Evolutionary conservation across 495 filamentous ascomycete species (phyloP), one percentile per base, ranked within the genome.

Genomic region (Aspergillus kassunensis): DNA sequence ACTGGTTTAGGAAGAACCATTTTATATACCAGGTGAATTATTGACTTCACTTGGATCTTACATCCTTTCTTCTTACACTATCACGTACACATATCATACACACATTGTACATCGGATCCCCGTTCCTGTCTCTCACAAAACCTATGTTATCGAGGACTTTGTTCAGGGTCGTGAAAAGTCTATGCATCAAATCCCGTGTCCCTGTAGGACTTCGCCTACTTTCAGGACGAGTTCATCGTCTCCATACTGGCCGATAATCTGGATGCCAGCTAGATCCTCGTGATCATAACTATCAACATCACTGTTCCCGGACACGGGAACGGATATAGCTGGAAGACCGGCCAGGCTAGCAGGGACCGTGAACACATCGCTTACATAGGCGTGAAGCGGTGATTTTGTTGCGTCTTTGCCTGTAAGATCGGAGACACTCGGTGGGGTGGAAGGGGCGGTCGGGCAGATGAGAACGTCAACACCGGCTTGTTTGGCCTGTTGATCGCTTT

Each of bases 281-380:
- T 57, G 45, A 4, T 64, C 50, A 8, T 65, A 62, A 23, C 63
- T 60, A 44, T 56, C 56, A 43, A 48, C 44, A 31, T 50, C 16
- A 12, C 64, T 3, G 0, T 16, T 20, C 11, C 44, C 53, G 1
- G 65, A 65, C 16, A 92, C 79, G 4, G 93, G 95, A 10, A 97
- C 73, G 57, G 89, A 95, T 35, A 95, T 80, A 15, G 91, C 89
- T 10, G 93, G 93, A 29, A 99, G 72, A 3, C 93, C 95, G 6
- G 93, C 95, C 53, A 99, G 68, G 61, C 88, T 96, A 18, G 95
- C 90, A 12, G 93, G 93, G 7, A 97, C 93, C 0, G 93, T 97
- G 66, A 97, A 89, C 12, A 96, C 89, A 72, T 99, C 93, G 58
- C 90, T 95, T 68, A 88, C 85, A 61, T 96, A 97, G 2, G 80